Conservation (phyloP, 179 eudicot species). For the Dionaea muscipula region DNA sequence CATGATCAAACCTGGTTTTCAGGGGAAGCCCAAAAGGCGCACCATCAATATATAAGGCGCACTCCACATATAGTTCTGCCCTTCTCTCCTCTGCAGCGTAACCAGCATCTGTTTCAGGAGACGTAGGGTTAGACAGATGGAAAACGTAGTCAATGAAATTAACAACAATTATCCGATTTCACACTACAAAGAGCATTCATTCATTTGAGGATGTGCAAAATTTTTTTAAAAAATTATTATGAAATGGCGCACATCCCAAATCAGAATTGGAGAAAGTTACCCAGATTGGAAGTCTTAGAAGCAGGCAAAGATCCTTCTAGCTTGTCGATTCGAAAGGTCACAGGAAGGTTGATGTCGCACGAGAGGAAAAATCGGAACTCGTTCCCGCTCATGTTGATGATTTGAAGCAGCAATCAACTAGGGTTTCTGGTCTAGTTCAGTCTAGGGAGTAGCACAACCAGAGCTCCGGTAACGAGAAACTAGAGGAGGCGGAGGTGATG, state of each 20-base stretch:
- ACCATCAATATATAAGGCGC: constrained; percentile 77
- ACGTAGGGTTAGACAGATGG: too few species aligned
- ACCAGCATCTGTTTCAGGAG: constrained; percentile 58
- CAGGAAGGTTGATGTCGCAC: constrained; percentile 78
- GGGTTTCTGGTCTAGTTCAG: too few species aligned
- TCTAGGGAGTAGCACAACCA: too few species aligned
- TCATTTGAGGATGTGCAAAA: too few species aligned
- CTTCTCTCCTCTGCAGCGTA: constrained; percentile 50
- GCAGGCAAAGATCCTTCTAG: constrained; percentile 53
- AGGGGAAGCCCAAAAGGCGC: constrained; percentile 91
- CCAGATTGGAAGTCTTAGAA: constrained; percentile 36
- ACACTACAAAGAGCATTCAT: too few species aligned
- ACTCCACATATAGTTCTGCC: constrained; percentile 75
- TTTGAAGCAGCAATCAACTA: background rate
- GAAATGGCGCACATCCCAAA: too few species aligned
- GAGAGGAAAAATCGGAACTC: constrained; percentile 76
- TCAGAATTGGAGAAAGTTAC: constrained; percentile 16
- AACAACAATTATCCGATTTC: too few species aligned
- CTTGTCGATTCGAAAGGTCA: constrained; percentile 68
- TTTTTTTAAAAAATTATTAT: too few species aligned
- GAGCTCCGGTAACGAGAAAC: too few species aligned
- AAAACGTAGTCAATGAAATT: too few species aligned
- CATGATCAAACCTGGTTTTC: constrained; percentile 54
- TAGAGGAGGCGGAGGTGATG: too few species aligned
- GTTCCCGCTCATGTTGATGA: constrained; percentile 41